Percentiles rank a stretch among this genome's conserved stretches.
These are phyloP conservation scores for Pascua sp. DNA, from an alignment of 1,284 basidiomycete species.

Conservation along the genomic window DNA sequence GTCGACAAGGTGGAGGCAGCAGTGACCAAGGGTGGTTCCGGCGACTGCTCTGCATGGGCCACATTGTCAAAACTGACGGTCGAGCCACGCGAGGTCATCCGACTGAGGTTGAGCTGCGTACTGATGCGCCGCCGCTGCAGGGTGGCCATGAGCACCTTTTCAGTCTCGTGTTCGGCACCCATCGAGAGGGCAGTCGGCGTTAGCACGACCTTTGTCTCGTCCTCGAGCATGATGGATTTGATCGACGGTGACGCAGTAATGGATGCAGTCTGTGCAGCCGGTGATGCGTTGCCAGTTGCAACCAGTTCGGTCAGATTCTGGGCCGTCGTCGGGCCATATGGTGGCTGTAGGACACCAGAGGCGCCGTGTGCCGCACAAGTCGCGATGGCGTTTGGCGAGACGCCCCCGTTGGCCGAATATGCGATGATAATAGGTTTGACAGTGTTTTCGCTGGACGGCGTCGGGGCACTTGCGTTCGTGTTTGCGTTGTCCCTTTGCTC, in stretches of 20 bases:
- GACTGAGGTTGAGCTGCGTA: conserved; percentile 8
- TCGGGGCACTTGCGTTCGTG: conserved; percentile 39
- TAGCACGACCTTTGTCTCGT: conserved; percentile 30
- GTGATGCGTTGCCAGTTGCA: conserved; percentile 13
- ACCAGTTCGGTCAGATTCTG: conserved; percentile 30
- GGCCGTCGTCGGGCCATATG: conserved; percentile 35
- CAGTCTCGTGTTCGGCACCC: conserved; percentile 41
- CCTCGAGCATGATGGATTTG: conserved; percentile 9
- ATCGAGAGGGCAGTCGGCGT: conserved; percentile 39
- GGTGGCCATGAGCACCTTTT: conserved; percentile 27
- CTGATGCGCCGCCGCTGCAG: conserved; percentile 8
- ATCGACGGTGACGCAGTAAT: no score
- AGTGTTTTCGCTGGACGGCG: conserved; percentile 24
- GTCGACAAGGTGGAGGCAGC: no score
- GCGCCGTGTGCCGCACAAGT: conserved; percentile 42
- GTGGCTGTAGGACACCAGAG: conserved; percentile 43
- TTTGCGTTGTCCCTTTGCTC: conserved; percentile 38
- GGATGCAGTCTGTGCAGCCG: background rate
- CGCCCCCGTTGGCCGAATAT: conserved; percentile 42
- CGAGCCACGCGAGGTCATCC: conserved; percentile 4
- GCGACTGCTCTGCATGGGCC: background rate
- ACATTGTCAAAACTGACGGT: background rate
- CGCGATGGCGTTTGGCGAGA: conserved; percentile 31
- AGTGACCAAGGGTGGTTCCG: no score
- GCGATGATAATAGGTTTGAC: conserved; percentile 38